Evolutionary conservation across 805 yeast species (phyloP), one percentile per base, ranked within the genome.

Genomic region (Huiozyma naganishii): DNA sequence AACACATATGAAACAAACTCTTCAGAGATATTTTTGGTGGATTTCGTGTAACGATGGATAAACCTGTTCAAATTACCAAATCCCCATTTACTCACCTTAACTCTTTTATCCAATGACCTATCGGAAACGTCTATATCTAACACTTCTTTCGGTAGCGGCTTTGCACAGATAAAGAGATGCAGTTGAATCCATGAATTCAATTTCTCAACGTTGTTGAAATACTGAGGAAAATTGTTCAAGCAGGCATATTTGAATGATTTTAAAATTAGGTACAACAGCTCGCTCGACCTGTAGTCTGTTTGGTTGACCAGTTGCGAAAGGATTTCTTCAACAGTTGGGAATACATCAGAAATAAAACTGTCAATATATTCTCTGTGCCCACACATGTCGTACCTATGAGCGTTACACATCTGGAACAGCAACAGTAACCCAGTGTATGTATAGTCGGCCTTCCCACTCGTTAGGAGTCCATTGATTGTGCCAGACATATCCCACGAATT

Each of bases 41-140:
- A 75, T 77, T 61, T 56, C n/a, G 58, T 45, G 58, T 77, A 88
- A 51, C 85, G 74, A 42, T 74, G 72, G 53, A 83, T 80, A 13
- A 88, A 66, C 52, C 90, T 74, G 53, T 73, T 74, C 41, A 89
- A 59, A 58, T 87, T 87, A 35, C 84, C 87, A 52, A 79, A 79
- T 5, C 90, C 79, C 97, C 98, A 90, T 62, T 92, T 92, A 67
- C 72, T 89, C 55, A 77, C 78, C 63, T 79, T 90, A 58, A 69
- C 80, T 73, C 81, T 67, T 54, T 54, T 70, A 51, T 59, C 73
- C 35, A 64, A 58, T 41, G 59, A 55, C 45, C 77, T 70, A 45
- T 75, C 80, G 13, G 72, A 67, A 9, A 70, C 67, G 28, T 73
- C 74, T 3, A 73, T 48, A 7, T 69, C 68, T 51, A 70, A 48